Evolutionary conservation across 2,329 filamentous ascomycete genomes (phyloP).

Genomic region (Trichoderma sp.): DNA sequence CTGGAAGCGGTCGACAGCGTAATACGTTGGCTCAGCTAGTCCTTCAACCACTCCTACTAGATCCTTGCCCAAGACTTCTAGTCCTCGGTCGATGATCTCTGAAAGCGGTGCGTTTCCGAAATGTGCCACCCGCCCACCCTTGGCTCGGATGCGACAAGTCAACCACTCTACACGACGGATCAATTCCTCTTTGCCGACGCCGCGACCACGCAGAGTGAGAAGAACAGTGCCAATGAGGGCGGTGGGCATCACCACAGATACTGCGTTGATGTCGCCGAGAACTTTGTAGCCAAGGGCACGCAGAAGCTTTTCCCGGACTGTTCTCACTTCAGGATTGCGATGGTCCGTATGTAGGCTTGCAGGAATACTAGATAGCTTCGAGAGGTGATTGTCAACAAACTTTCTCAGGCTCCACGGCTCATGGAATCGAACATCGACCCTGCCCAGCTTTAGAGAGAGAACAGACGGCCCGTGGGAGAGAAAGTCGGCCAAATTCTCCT

Average conservation of each 20-base stretch:
- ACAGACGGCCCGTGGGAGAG: conserved; percentile 81
- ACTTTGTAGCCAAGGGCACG: conserved; percentile 89
- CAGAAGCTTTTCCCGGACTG: conserved; percentile 67
- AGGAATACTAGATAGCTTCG: conserved; percentile 44
- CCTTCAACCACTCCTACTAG: conserved; percentile 77
- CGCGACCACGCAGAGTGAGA: conserved; percentile 83
- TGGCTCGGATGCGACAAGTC: conserved; percentile 72
- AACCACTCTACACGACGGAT: conserved; percentile 89
- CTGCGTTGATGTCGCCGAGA: conserved; percentile 88
- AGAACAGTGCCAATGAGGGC: conserved; percentile 92
- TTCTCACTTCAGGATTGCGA: conserved; percentile 46
- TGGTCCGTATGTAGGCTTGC: conserved; percentile 45
- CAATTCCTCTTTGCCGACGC: conserved; percentile 83
- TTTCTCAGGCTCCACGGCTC: conserved; percentile 87
- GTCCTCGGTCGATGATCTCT: conserved; percentile 79
- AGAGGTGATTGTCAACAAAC: conserved; percentile 76
- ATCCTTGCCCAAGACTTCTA: conserved; percentile 87
- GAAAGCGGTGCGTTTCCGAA: conserved; percentile 78
- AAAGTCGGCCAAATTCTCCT: conserved; percentile 89
- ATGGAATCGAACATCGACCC: conserved; percentile 94
- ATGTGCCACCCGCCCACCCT: conserved; percentile 89
- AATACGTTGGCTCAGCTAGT: conserved; percentile 87
- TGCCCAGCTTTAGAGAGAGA: conserved; percentile 79
- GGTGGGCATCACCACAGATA: conserved; percentile 97
- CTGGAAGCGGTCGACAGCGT: conserved; percentile 93